Percentiles rank a stretch among this genome's conserved stretches.
Conservation (phyloP, 2,329 filamentous ascomycete species). For the Rosellinia necatrix region DNA sequence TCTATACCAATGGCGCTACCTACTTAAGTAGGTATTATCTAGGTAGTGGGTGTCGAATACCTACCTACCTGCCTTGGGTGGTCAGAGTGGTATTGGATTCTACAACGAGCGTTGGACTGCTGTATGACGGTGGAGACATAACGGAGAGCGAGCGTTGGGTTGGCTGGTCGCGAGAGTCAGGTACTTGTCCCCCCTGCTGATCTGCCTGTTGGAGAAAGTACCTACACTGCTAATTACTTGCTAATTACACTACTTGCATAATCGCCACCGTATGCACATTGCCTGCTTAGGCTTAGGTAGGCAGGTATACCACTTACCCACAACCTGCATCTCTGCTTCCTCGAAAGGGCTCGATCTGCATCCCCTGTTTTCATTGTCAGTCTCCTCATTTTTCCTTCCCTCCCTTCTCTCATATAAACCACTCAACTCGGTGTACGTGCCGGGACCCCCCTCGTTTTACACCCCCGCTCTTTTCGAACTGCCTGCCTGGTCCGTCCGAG, state of each 20-base stretch:
- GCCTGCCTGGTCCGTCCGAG: neutral
- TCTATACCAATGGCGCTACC: no score
- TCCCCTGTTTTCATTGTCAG: constrained; percentile 6
- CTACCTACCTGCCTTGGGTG: no score
- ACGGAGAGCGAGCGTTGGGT: constrained; percentile 4
- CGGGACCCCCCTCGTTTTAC: neutral
- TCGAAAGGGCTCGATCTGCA: neutral
- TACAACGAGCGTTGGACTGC: no score
- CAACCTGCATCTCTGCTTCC: no score
- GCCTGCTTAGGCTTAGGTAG: no score
- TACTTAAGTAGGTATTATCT: no score
- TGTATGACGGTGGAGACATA: constrained; percentile 1
- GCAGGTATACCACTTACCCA: no score
- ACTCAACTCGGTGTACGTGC: no score
- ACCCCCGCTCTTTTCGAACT: neutral
- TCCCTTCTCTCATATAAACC: neutral
- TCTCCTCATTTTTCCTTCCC: neutral
- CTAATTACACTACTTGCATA: no score
- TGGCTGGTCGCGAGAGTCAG: neutral
- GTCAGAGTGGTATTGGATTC: no score
- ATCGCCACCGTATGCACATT: no score
- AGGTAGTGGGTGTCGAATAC: no score
- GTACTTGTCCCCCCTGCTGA: neutral
- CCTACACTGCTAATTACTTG: neutral
- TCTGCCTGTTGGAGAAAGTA: neutral